Evolutionary conservation across 2,329 filamentous ascomycete genomes (phyloP), one percentile per base, ranked within the genome.

Genomic region (Cadophora luteo-olivacea): DNA sequence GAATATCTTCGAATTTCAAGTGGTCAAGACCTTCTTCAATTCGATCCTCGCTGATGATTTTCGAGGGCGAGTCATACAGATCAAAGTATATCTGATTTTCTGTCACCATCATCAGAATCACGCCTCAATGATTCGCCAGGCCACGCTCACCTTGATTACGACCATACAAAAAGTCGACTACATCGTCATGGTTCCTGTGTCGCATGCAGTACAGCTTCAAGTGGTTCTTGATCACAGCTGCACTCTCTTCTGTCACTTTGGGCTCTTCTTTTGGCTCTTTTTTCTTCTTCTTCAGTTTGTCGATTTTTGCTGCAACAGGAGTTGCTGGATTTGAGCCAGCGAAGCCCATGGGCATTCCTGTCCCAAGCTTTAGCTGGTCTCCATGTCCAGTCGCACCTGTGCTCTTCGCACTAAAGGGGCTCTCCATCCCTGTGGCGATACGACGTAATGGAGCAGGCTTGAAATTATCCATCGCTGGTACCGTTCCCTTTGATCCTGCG

Each of bases 161-260:
- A 57, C 75, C 75, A 62, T 77, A 78, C 19, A 78, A 55, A 29
- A 77, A 73, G n/a, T 76, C 71, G 24, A 72, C 66, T 22, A 73
- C 70, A 2, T 67, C 68, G 32, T 75, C 72, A 24, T 73, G 71
- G 14, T 67, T 68, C 25, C 72, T 68, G 4, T 69, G 74, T 14
- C 75, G 68, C 48, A 78, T 66, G 41, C 71, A 77, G 41, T 77
- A 72, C 25, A 75, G 24, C 45, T 76, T 76, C 22, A 77, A 33
- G 32, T 52, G 57, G 36, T 64, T 61, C 32, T 63, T 65, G 24
- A 72, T 66, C 7, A 49, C 64, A 38, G 66, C 61, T n/a, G 67
- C 67, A 54, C 64, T 67, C 32, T 69, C 61, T 11, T 60, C 45
- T 1, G 67, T 58, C 12, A 55, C 52, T 25, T 70, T 68, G 5